Evolutionary conservation across 257 asterid species (phyloP), one percentile per base, ranked within the genome.

Genomic region (Lycium ferocissimum): DNA sequence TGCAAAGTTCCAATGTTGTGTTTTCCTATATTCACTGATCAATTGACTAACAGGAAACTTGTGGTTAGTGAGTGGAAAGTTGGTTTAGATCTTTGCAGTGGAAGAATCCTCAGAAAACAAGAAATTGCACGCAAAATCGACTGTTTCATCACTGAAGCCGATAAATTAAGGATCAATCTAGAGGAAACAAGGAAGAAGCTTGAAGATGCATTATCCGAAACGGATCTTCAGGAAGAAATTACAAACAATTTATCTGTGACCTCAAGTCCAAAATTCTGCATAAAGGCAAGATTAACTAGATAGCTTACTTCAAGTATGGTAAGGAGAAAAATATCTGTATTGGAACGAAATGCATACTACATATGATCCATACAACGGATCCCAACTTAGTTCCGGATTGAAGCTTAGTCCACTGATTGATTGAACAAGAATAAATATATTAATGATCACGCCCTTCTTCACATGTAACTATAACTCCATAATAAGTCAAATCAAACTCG

Each of bases 1-100:
- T 84, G 71, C 43, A 43, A 71, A 47, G 86, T 84, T 40, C 83
- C 75, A 57, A 67, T 84, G 80, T 61, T 84, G 40, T 84, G 86
- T 72, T 84, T 70, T 13, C 86, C 86, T 11, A 26, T 72, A 51
- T 72, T 57, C 3, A 56, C 86, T 0, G 86, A 84, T 84, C 86
- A 84, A n/a, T 72, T 58, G 35, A 84, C 83, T 5, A 84, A 40
- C 80, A 53, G 86, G 8, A 84, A 72, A 84, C 26, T 72, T 14
- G 83, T 84, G 4, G 73, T 84, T 33, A 51, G 5, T 20, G 86
- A 84, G 11, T 84, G 86, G 86, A 72, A 72, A 12, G 22, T 84
- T 58, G 86, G 86, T 2, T 37, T 84, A 35, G 37, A 84, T 58
- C 75, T 84, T 15, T 70, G 82, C 66, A 17, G 5, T 38, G 81